Conservation (phyloP, 2,329 filamentous ascomycete species). For the Diplodia scrobiculata region DNA sequence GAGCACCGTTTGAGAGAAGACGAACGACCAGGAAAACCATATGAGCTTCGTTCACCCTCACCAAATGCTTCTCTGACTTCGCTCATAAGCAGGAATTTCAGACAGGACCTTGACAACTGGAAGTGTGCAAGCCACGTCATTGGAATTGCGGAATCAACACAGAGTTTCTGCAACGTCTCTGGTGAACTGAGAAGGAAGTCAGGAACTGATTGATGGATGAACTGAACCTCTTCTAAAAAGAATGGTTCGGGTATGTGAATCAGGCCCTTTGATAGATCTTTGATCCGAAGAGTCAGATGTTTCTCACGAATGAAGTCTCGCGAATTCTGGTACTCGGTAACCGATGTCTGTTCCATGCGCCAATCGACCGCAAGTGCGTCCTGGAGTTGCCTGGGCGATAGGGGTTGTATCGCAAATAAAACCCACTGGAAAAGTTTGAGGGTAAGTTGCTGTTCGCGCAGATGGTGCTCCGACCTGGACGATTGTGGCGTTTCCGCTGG, state of each 20-base stretch:
- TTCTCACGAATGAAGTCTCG: neutral
- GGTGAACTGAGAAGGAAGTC: neutral
- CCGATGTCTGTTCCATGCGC: neutral
- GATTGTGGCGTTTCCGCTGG: no score
- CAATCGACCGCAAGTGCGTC: neutral
- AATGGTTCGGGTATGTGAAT: neutral
- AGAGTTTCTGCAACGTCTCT: neutral
- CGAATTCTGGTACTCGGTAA: neutral
- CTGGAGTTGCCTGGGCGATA: neutral
- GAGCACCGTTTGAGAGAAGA: no score
- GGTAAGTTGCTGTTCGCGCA: neutral
- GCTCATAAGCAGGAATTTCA: neutral
- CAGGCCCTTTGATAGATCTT: neutral
- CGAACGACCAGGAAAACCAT: no score
- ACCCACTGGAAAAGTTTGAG: constrained; percentile 6
- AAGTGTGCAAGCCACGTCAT: neutral
- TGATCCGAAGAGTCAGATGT: neutral
- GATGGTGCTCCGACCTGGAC: neutral
- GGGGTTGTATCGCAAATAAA: neutral
- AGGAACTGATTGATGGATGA: neutral
- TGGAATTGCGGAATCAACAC: neutral
- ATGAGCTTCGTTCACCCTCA: no score
- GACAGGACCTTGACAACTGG: neutral
- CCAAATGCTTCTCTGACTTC: neutral
- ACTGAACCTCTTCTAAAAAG: neutral